Base-by-base conservation (phyloP, 306 rosid species). In the Ormosia semicastrata region DNA sequence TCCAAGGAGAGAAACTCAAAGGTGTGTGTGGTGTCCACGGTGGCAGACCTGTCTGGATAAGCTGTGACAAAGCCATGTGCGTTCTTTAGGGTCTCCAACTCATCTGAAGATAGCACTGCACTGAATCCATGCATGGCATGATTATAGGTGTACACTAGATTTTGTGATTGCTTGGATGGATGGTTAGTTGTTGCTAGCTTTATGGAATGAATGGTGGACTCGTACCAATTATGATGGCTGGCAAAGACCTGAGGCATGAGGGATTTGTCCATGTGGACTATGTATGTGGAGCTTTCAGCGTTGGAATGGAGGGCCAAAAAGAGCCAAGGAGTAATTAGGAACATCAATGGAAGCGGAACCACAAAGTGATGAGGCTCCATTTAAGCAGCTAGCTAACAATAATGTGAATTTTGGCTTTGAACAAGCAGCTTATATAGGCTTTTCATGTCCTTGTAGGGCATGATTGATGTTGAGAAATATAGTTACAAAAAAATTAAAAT, bases 221-320 rank as follows among this genome's bases (percentile, higher is more conserved):
- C 59, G 1, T 84, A 81, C 90, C 83, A 87, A n/a, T 62, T 32
- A 8, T 47, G 54, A 49, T 84, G 88, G 62, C 63, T 78, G 4
- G 83, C 44, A 60, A 73, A 87, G 6, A 76, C 82, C 8, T 77
- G 57, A 30, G 87, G 88, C 90, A 84, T 81, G 32, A 58, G 41
- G 69, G 84, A 81, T 58, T 83, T 84, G 81, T 77, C 85, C 86
- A 87, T 77, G 41, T 87, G 90, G 37, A 87, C 82, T 50, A 87
- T 81, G 29, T 84, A 87, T 15, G 87, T 63, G 46, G 69, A 15
- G 32, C 29, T 86, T 44, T 83, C 73, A 54, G 60, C 85, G 0
- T 40, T 65, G 63, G 36, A 77, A 57, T 71, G 58, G 65, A 49
- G 29, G 62, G 56, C 36, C 8, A 79, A 40, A 40, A 33, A 66